Conservation (phyloP, 2,329 filamentous ascomycete genomes). For the Didymellaceae sp. region DNA sequence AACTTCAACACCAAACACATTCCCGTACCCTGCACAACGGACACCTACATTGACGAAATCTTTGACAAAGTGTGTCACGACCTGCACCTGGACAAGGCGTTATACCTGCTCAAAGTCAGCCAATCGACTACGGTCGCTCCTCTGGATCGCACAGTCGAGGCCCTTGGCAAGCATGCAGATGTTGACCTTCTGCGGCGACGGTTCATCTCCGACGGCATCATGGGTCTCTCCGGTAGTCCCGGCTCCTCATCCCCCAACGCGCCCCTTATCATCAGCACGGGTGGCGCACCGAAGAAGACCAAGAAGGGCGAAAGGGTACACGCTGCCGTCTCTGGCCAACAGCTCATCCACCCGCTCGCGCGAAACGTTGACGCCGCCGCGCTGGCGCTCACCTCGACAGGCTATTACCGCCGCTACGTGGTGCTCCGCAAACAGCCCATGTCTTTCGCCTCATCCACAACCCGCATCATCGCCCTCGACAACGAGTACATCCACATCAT, state of each 20-base stretch:
- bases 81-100: constrained; percentile 77
- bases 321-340: constrained; percentile 58
- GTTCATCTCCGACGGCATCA: constrained; percentile 75
- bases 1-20: constrained; percentile 74
- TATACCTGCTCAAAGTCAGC: constrained; percentile 79
- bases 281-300: constrained; percentile 56
- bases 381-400: constrained; percentile 47
- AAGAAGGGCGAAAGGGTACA: constrained; percentile 61
- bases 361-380: constrained; percentile 58
- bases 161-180: constrained; percentile 75
- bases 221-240: constrained; percentile 72
- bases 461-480: constrained; percentile 79
- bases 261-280: constrained; percentile 63
- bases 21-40: constrained; percentile 77
- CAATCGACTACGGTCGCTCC: constrained; percentile 77
- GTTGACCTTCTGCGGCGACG: constrained; percentile 77
- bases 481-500: constrained; percentile 88
- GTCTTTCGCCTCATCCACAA: constrained; percentile 77
- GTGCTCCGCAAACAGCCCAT: constrained; percentile 85
- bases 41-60: constrained; percentile 83
- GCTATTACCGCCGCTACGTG: constrained; percentile 73
- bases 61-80: constrained; percentile 80
- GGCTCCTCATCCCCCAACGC: constrained; percentile 74
- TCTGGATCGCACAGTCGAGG: constrained; percentile 78
- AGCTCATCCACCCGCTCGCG: constrained; percentile 66